Evolutionary conservation across 495 filamentous ascomycete genomes (phyloP), one percentile per base, ranked within the genome.

Genomic region (Podospora fimiseda): DNA sequence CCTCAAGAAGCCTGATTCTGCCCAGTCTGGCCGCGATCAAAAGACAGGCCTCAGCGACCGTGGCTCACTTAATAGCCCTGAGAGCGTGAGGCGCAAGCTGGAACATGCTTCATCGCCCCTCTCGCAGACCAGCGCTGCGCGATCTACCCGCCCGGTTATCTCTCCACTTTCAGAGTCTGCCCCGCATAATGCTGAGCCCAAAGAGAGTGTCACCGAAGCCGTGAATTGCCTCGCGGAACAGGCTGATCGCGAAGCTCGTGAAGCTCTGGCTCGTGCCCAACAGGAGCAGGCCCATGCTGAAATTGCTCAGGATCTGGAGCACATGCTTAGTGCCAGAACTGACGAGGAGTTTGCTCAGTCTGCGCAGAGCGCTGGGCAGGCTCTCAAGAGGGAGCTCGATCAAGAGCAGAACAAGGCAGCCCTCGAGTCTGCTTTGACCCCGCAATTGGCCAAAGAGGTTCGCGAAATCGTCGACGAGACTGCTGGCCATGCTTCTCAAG

Each of bases 121-220:
- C 36, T 60, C 60, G 13, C 55, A 62, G 2, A 42, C 30, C 30
- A 50, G 50, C 39, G 54, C 51, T 9, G 27, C 57, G 18, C 51
- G 50, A 15, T 39, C 51, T 3, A 18, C 43, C 2, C 43, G 37
- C 37, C 38, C 40, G 22, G 45, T 18, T 45, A 43, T 54, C 15
- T 59, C 63, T 36, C 61, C 61, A 4, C 21, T 53, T 5, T 56
- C 60, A 2, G 59, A 57, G 33, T 30, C 52, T 6, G 37, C 40
- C 19, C 15, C 51, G 39, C 43, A 47, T 9, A 9, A 37, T 36
- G 41, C 23, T 19, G 33, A 55, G 2, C 23, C 36, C 16, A 79
- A 74, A 23, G 82, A 86, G 64, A 87, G 80, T 27, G 87, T 94
- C 4, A 74, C 84, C 24, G 80, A 87, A 9, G 87, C 88, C 13